Conservation (phyloP, 345 rosid species). For the Cardamine chenopodiifolia region DNA sequence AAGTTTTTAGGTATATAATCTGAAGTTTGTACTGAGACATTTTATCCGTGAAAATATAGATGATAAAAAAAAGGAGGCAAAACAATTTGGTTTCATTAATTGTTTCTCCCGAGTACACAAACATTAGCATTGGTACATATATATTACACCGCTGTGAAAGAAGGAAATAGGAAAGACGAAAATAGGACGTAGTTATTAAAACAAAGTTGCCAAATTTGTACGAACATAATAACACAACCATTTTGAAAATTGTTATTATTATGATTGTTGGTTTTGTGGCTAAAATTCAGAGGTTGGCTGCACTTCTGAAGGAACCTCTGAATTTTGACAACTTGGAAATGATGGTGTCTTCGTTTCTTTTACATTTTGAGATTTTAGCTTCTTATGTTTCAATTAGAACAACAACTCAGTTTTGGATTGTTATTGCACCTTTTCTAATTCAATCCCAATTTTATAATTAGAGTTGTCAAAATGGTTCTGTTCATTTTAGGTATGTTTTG, state of each 20-base stretch:
- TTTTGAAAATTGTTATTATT: constrained; percentile 13
- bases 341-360: constrained; percentile 7
- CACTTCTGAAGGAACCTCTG: no score
- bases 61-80: constrained; percentile 4
- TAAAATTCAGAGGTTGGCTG: constrained; percentile 43
- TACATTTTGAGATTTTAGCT: constrained; percentile 33
- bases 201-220: constrained; percentile 31
- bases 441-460: background rate
- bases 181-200: constrained; percentile 4
- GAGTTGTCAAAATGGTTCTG: no score
- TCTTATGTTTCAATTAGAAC: constrained; percentile 19
- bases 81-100: constrained; percentile 38
- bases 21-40: background rate
- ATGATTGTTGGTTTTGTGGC: constrained; percentile 22
- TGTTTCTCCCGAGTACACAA: constrained; percentile 29
- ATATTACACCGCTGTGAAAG: background rate
- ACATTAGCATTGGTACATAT: constrained; percentile 26
- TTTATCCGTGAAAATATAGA: background rate
- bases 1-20: background rate
- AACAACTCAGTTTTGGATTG: constrained; percentile 45
- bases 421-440: constrained; percentile 20
- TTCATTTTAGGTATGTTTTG: no score
- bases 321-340: no score
- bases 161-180: background rate
- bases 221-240: constrained; percentile 30